Percentiles rank a stretch among this genome's conserved stretches.
These are phyloP conservation scores for Yamadazyma takamatsuzukensis DNA, from an alignment of 805 yeast genomes.

Conservation along the genomic window DNA sequence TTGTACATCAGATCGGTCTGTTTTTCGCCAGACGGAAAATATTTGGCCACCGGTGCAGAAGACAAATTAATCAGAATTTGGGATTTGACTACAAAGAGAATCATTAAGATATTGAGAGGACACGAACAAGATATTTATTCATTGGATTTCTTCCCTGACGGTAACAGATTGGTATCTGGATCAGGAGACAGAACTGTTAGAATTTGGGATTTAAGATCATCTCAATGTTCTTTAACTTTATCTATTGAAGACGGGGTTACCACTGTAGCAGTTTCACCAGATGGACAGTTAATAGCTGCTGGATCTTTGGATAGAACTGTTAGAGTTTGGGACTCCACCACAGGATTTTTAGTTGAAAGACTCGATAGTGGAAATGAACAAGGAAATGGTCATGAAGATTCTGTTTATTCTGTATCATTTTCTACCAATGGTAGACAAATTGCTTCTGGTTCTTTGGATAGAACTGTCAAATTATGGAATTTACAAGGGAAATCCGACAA, in stretches of 20 bases:
- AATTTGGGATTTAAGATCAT: slow-evolving; percentile 90
- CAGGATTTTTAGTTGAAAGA: slow-evolving; percentile 88
- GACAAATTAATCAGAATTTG: slow-evolving; percentile 90
- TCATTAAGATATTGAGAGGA: slow-evolving; percentile 82
- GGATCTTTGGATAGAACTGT: slow-evolving; percentile 95
- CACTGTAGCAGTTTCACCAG: slow-evolving; percentile 95
- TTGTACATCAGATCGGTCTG: slow-evolving; percentile 93
- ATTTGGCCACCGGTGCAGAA: slow-evolving; percentile 91
- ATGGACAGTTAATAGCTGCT: slow-evolving; percentile 91
- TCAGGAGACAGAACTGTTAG: slow-evolving; percentile 95
- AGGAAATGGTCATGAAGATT: slow-evolving; percentile 93
- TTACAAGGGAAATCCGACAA: slow-evolving; percentile 51
- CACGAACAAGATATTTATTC: slow-evolving; percentile 98
- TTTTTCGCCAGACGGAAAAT: slow-evolving; percentile 90
- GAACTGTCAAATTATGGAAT: slow-evolving; percentile 95
- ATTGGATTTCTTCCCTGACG: slow-evolving; percentile 90
- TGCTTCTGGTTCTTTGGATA: slow-evolving; percentile 91
- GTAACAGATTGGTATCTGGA: slow-evolving; percentile 89
- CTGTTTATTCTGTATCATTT: slow-evolving; percentile 92
- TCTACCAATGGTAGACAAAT: slow-evolving; percentile 88
- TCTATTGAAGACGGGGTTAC: slow-evolving; percentile 97
- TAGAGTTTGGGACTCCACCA: slow-evolving; percentile 93
- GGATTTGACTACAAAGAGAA: slow-evolving; percentile 84
- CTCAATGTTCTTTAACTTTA: slow-evolving; percentile 83
- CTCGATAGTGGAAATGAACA: slow-evolving; percentile 83